Conservation (phyloP, 805 yeast genomes). For the Citeromyces matritensis region DNA sequence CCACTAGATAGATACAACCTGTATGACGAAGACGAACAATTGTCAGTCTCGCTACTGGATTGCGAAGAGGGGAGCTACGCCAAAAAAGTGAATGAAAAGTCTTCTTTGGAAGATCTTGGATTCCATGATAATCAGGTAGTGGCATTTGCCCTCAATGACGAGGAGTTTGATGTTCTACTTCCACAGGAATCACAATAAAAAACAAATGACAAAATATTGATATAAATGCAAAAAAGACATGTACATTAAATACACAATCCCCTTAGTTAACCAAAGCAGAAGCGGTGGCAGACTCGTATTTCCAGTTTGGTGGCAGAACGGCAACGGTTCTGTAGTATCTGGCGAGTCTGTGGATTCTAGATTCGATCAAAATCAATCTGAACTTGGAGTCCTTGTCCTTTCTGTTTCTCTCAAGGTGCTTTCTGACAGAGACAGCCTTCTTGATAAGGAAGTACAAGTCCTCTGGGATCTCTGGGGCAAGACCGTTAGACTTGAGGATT, state of each 20-base stretch:
- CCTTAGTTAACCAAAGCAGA: slow-evolving; percentile 97
- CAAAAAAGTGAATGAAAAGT: slow-evolving; percentile 12
- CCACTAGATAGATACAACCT: slow-evolving; percentile 18
- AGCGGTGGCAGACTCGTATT: slow-evolving; percentile 99
- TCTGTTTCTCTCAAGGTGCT: slow-evolving; percentile 99
- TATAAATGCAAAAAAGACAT: slow-evolving; percentile 7
- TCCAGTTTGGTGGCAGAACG: slow-evolving; percentile 99
- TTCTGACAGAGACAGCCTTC: slow-evolving; percentile 99
- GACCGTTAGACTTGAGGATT: slow-evolving; percentile 98
- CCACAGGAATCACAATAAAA: slow-evolving; percentile 6
- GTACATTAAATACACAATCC: slow-evolving; percentile 7
- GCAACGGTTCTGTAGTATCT: slow-evolving; percentile 99
- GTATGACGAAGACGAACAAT: slow-evolving; percentile 5
- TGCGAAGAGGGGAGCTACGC: slow-evolving; percentile 22
- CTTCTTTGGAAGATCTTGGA: slow-evolving; percentile 12
- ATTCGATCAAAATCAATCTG: slow-evolving; percentile 99
- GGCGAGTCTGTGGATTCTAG: slow-evolving; percentile 99
- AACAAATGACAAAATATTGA: slow-evolving; percentile 1
- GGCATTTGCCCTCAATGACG: slow-evolving; percentile 22
- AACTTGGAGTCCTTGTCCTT: slow-evolving; percentile 99
- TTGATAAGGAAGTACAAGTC: slow-evolving; percentile 97
- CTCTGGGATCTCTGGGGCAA: slow-evolving; percentile 99
- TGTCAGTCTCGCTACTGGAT: slow-evolving; percentile 4
- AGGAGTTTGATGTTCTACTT: slow-evolving; percentile 15
- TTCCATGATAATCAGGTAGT: slow-evolving; percentile 24